Conservation (phyloP, 106 monocot genomes). For the Allium cepa region DNA sequence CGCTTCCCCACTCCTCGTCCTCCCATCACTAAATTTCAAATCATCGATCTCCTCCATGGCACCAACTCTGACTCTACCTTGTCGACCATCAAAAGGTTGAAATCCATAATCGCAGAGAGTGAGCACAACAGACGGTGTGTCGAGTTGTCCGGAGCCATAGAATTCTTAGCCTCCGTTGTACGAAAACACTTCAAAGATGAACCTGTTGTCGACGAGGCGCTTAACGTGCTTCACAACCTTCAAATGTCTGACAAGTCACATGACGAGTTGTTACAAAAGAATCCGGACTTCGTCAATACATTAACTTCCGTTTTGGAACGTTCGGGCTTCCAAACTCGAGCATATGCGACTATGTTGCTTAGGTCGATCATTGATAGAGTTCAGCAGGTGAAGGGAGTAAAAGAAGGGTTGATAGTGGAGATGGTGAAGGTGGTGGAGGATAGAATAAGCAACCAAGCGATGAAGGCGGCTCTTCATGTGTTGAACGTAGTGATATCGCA, state of each 20-base stretch:
- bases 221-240: constrained; percentile 13
- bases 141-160: background rate
- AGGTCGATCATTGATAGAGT: background rate
- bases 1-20: constrained; percentile 30
- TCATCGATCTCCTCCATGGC: constrained; percentile 15
- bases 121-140: constrained; percentile 41
- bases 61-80: background rate
- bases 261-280: background rate
- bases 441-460: constrained; percentile 19
- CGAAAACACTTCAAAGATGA: background rate
- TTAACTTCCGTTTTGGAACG: constrained; percentile 4
- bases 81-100: background rate
- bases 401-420: constrained; percentile 25
- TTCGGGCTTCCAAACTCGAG: constrained; percentile 16
- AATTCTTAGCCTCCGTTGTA: constrained; percentile 1
- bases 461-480: constrained; percentile 37
- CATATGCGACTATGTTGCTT: constrained; percentile 17
- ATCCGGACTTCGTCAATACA: constrained; percentile 1
- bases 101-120: constrained; percentile 20
- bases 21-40: constrained; percentile 15
- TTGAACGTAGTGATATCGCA: constrained; percentile 13
- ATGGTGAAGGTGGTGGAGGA: constrained; percentile 28
- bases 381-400: background rate
- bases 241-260: constrained; percentile 11
- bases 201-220: constrained; percentile 16